Conservation (phyloP, 2,329 filamentous ascomycete genomes). For the Pochonia chlamydosporia region DNA sequence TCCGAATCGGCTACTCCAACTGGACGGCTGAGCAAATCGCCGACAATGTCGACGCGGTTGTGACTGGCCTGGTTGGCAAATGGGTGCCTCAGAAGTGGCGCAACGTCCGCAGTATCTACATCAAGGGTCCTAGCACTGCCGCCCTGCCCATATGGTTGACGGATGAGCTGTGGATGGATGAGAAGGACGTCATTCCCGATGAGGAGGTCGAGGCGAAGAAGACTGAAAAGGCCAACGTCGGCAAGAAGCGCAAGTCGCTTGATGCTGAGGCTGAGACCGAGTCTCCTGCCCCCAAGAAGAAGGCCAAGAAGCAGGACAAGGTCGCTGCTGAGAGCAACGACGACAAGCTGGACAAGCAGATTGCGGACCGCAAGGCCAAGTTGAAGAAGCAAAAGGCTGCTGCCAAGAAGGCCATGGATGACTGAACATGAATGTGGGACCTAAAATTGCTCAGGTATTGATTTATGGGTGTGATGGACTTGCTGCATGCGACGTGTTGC, state of each 20-base stretch:
- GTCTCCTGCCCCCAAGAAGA: constrained; percentile 33
- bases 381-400: constrained; percentile 54
- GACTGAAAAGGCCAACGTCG: constrained; percentile 49
- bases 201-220: constrained; percentile 46
- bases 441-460: no score
- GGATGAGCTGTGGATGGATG: constrained; percentile 83
- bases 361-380: constrained; percentile 51
- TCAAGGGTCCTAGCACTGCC: constrained; percentile 85
- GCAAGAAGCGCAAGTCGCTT: constrained; percentile 58
- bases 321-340: constrained; percentile 41
- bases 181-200: constrained; percentile 64
- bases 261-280: constrained; percentile 33
- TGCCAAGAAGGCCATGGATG: constrained; percentile 46
- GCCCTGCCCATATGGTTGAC: constrained; percentile 93
- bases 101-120: constrained; percentile 76
- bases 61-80: constrained; percentile 64
- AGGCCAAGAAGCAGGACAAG: constrained; percentile 25
- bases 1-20: constrained; percentile 71
- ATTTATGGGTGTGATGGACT: constrained; percentile 1
- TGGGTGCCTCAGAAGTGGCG: constrained; percentile 83
- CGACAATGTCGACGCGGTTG: constrained; percentile 73
- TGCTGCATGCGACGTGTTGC: constrained; percentile 15
- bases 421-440: no score
- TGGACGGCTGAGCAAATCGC: constrained; percentile 71
- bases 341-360: constrained; percentile 50